Conservation (phyloP, 306 rosid genomes). For the Corylus heterophylla region DNA sequence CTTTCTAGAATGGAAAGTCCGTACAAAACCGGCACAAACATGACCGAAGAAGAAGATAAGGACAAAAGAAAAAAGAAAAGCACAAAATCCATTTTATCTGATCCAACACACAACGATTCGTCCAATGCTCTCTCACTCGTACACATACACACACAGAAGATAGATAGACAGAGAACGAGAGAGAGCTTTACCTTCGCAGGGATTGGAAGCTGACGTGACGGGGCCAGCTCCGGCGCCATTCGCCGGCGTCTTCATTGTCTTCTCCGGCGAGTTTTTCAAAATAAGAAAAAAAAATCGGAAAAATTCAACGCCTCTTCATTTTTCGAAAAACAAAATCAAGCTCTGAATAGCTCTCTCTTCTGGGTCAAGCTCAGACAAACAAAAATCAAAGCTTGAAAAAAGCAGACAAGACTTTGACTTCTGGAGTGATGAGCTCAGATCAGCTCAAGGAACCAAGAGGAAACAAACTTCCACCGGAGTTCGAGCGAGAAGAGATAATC, state of each 20-base stretch:
- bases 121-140: not conserved
- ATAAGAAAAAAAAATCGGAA: not conserved
- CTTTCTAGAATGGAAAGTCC: not conserved
- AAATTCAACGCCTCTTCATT: slow-evolving; percentile 35
- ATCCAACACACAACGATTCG: slow-evolving; percentile 23
- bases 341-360: slow-evolving; percentile 2
- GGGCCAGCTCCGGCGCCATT: slow-evolving; percentile 42
- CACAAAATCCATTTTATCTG: not conserved
- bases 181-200: slow-evolving; percentile 51
- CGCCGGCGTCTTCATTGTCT: slow-evolving; percentile 62
- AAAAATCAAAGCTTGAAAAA: not conserved
- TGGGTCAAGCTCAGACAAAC: slow-evolving; percentile 37
- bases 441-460: slow-evolving; percentile 13
- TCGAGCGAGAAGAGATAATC: not conserved
- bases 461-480: slow-evolving; percentile 5
- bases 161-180: not conserved
- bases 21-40: slow-evolving; percentile 17
- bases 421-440: slow-evolving; percentile 15
- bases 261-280: slow-evolving; percentile 11
- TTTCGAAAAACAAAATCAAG: not conserved
- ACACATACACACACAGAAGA: not conserved
- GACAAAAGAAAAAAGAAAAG: not conserved
- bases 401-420: not conserved
- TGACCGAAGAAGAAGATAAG: not conserved
- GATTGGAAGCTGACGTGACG: slow-evolving; percentile 31